Conservation (phyloP, 352 stramenopile genomes). For the Pythium folliculosum region DNA sequence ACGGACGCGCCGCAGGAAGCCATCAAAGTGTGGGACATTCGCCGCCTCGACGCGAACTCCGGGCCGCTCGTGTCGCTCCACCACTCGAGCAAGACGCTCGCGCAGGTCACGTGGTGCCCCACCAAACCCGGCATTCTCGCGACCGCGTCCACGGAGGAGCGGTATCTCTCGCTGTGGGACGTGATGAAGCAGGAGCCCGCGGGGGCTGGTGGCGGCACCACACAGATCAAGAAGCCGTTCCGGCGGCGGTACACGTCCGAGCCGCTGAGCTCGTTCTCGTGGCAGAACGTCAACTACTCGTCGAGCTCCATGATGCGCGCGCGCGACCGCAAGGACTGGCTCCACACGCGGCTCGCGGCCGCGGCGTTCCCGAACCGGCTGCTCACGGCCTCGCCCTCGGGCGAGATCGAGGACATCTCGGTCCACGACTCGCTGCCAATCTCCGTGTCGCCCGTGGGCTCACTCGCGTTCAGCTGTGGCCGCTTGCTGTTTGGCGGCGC, state of each 20-base stretch:
- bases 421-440: conserved; percentile 88
- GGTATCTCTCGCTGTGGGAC: conserved; percentile 86
- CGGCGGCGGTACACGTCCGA: conserved; percentile 77
- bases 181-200: conserved; percentile 56
- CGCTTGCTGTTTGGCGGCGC: conserved; percentile 66
- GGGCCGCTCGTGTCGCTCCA: conserved; percentile 75
- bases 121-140: conserved; percentile 81
- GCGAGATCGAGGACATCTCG: conserved; percentile 85
- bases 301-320: conserved; percentile 7
- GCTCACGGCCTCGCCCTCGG: conserved; percentile 66
- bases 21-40: conserved; percentile 88
- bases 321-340: conserved; percentile 16
- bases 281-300: conserved; percentile 51
- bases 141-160: conserved; percentile 74
- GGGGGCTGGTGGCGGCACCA: conserved; percentile 25
- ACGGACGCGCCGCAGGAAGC: conserved; percentile 80
- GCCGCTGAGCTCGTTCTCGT: conserved; percentile 77
- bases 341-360: conserved; percentile 28
- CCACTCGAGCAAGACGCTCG: conserved; percentile 67
- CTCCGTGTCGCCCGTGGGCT: conserved; percentile 68
- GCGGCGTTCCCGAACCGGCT: conserved; percentile 83
- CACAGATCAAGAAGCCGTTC: conserved; percentile 73
- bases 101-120: conserved; percentile 83
- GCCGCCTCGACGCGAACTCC: conserved; percentile 64
- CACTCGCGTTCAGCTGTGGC: conserved; percentile 75